Evolutionary conservation across 495 filamentous ascomycete genomes (phyloP).

Genomic region (Penicillium roqueforti): DNA sequence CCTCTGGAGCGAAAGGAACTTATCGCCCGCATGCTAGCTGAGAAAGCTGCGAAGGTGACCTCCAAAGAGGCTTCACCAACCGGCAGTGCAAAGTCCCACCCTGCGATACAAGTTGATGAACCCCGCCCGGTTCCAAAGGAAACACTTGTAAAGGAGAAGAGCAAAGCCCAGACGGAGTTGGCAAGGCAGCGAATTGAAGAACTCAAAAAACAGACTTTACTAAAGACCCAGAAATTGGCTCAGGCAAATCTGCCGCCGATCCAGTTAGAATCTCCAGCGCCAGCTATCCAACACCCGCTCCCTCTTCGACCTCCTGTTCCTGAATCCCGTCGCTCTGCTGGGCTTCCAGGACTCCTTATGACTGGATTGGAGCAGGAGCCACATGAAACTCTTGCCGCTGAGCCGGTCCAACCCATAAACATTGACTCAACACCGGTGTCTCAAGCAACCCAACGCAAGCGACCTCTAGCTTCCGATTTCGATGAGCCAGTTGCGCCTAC

Average conservation of each 20-base stretch:
- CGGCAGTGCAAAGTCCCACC: constrained; percentile 9
- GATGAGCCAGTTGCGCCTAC: constrained; percentile 46
- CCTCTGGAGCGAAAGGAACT: constrained; percentile 71
- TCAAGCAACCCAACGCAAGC: constrained; percentile 56
- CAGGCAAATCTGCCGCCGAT: constrained; percentile 1
- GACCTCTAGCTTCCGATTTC: constrained; percentile 83
- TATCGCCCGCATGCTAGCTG: constrained; percentile 69
- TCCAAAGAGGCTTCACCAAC: constrained; percentile 19
- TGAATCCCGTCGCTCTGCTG: constrained; percentile 23
- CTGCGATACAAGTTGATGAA: constrained; percentile 11
- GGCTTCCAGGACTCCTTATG: constrained; percentile 55
- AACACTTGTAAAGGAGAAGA: constrained; percentile 44
- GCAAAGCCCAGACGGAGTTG: constrained; percentile 53
- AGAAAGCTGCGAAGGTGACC: constrained; percentile 39
- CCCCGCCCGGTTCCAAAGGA: constrained; percentile 18
- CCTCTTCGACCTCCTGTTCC: constrained; percentile 42
- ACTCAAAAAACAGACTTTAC: constrained; percentile 42
- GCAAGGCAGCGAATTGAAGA: constrained; percentile 50
- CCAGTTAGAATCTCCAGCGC: not conserved
- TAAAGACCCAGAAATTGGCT: constrained; percentile 28
- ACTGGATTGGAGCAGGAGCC: constrained; percentile 21
- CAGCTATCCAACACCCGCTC: constrained; percentile 36
- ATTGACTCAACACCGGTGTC: constrained; percentile 27
- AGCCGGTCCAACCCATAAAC: constrained; percentile 8
- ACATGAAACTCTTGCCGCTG: constrained; percentile 3